These are phyloP conservation scores for Beauveria caledonica DNA, from an alignment of 2,329 filamentous ascomycete species.

Conservation along the genomic window DNA sequence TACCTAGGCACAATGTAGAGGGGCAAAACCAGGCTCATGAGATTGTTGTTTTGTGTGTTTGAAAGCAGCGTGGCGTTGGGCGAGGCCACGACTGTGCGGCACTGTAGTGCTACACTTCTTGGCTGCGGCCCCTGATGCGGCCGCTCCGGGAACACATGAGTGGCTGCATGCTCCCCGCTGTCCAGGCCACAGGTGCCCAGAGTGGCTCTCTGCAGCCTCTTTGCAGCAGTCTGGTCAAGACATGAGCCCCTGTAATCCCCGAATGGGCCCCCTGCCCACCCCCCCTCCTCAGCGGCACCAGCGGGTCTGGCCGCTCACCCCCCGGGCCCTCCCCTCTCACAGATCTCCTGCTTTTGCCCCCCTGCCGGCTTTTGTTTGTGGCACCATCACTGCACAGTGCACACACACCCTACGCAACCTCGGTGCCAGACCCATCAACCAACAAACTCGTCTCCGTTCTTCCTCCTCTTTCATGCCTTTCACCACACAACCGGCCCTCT, in stretches of 20 bases:
- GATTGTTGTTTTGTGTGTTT: neutral
- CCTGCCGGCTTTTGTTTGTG: neutral
- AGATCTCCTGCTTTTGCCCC: neutral
- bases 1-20: neutral
- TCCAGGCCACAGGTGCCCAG: too few species aligned
- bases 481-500: neutral
- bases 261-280: neutral
- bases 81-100: neutral
- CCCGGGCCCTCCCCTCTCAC: neutral
- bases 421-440: conserved; percentile 1
- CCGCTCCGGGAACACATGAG: neutral
- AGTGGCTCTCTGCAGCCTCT: too few species aligned
- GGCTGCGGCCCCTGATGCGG: neutral
- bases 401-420: neutral
- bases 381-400: neutral
- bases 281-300: neutral
- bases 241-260: neutral
- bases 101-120: neutral
- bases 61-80: neutral
- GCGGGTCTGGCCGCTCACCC: neutral
- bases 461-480: neutral
- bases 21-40: neutral
- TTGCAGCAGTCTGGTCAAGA: neutral
- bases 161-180: neutral
- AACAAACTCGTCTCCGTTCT: neutral